A percentile compares a stretch with the other conserved stretches of the same genome.
phyloP scores from a whole-genome alignment of 441 rosid genomes.

The Adansonia madagascariensis region DNA sequence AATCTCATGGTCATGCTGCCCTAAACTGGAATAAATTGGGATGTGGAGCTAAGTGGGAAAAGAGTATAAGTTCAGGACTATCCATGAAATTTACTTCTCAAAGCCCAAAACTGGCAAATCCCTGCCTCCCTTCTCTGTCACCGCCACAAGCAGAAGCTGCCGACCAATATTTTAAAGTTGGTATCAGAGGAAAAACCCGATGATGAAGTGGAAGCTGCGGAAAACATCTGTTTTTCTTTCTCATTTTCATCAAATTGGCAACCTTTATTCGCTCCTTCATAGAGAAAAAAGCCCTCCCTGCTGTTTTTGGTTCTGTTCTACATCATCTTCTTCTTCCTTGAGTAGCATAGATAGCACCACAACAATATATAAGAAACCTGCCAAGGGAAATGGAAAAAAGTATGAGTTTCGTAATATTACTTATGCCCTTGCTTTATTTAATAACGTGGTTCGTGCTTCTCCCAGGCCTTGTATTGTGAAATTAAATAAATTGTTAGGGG shows the following conservation, averaged over 20 bases:
- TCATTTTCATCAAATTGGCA: neutral
- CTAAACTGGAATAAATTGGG: no score
- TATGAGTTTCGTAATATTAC: neutral
- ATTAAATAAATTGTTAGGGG: no score
- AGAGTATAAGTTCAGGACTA: no score
- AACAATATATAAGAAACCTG: no score
- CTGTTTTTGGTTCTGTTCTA: neutral
- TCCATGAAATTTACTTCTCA: neutral
- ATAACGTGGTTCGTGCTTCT: no score
- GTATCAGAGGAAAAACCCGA: neutral
- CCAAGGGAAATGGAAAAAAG: no score
- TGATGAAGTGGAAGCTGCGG: conserved; percentile 1
- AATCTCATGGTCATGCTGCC: no score
- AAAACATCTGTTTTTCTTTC: neutral
- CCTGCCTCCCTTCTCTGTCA: neutral
- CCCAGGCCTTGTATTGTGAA: no score
- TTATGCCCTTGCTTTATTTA: no score
- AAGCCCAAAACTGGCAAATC: neutral
- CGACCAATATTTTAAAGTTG: neutral
- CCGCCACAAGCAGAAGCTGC: neutral
- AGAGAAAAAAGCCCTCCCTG: neutral
- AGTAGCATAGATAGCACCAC: no score
- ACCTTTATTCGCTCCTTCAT: neutral
- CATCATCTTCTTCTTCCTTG: neutral
- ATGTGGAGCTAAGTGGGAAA: no score